Base-by-base conservation (phyloP, 345 rosid species). In the Bruguiera parviflora region DNA sequence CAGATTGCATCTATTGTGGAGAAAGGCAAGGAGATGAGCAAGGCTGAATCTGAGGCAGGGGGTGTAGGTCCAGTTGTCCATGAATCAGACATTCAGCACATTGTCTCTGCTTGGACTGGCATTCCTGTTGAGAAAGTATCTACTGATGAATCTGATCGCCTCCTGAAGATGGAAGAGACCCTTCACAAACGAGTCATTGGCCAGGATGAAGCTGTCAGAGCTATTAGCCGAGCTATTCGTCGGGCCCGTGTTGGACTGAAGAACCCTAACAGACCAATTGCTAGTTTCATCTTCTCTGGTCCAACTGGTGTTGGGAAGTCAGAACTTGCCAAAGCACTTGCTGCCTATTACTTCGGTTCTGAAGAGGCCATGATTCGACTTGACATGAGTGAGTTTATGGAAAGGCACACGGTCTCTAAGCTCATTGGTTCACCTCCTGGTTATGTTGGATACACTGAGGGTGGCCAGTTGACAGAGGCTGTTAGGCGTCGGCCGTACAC, bases 341-440 rank as follows among this genome's bases (percentile, higher is more conserved):
- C 99, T 63, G 90, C 98, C 70, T 92, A 90, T 81, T 96, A 92
- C 78, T 96, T 90, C 29, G 99, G 99, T 6, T 96, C 99, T 9
- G 98, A 92, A 77, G 99, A 96, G 72, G 88, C 99, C 49, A 96
- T 96, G 99, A 89, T 92, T 56, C 81, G 99, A 33, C 96, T 96
- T 13, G 99, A 96, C 64, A 92, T 96, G 99, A 96, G 99, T 71
- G 99, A 96, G 81, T 96, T 89, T 92, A 92, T 92, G 99, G 98
- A 92, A 63, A 79, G 99, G 52, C 99, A 96, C 77, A 92, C 98
- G 0, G 99, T 96, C 8, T 92, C 99, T 13, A 96, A 96, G 82
- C 97, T 96, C 63, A 92, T 96, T 13, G 99, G 99, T 68, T 92
- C 99, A 5, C 99, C 99, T 47, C 99, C 99, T 31, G 98, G 99